These are phyloP conservation scores for Strobilomyces dryophilus DNA, from an alignment of 768 basidiomycete genomes.

Conservation along the genomic window DNA sequence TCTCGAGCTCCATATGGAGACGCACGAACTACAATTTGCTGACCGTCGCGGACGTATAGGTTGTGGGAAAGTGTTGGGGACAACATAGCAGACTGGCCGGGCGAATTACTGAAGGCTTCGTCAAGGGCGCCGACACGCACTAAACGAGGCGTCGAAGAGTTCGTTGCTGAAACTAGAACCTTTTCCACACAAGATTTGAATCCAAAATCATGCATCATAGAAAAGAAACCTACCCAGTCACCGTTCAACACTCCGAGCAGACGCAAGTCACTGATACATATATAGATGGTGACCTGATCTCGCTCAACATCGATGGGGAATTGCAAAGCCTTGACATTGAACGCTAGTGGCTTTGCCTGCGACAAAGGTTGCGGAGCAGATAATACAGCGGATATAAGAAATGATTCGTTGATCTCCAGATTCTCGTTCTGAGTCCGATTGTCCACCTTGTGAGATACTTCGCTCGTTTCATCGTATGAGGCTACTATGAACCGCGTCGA, in stretches of 20 bases:
- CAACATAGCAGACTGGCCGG: conserved; percentile 28
- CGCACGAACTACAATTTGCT: conserved; percentile 38
- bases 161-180: conserved; percentile 46
- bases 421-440: conserved; percentile 30
- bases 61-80: conserved; percentile 56
- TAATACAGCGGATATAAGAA: conserved; percentile 54
- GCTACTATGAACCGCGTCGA: conserved; percentile 53
- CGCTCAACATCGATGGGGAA: conserved; percentile 30
- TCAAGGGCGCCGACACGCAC: conserved; percentile 57
- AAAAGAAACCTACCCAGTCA: conserved; percentile 61
- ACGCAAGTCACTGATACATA: conserved; percentile 60
- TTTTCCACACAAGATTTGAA: conserved; percentile 21
- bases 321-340: conserved; percentile 31
- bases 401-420: conserved; percentile 70
- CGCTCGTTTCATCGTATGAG: conserved; percentile 21
- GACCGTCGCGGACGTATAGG: conserved; percentile 32
- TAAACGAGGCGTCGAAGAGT: conserved; percentile 42
- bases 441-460: conserved; percentile 3
- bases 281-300: conserved; percentile 57
- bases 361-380: conserved; percentile 15
- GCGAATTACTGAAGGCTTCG: conserved; percentile 35
- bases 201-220: not conserved
- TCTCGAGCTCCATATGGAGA: conserved; percentile 58
- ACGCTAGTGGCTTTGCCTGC: conserved; percentile 3
- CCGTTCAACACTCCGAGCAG: conserved; percentile 64